A percentile compares a stretch with the other conserved stretches of the same genome.
Evolutionary conservation across 192 early-diverging fungal genomes (phyloP).

Genomic region (Umbelopsis sp.): DNA sequence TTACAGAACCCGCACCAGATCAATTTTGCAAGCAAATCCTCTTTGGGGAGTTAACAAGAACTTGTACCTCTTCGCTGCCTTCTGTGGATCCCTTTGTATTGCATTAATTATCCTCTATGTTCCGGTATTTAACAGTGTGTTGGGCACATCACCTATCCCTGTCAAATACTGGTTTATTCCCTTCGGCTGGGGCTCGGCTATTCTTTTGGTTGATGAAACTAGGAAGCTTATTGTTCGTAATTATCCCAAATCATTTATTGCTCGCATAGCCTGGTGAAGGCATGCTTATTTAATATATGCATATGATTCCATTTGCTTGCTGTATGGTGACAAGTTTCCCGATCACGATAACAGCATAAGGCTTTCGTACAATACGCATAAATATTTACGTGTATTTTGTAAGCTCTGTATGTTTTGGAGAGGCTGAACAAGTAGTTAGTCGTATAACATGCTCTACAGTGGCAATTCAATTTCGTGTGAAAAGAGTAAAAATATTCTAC

Average conservation of each 20-base stretch:
- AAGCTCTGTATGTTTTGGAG: no score
- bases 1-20: constrained; percentile 54
- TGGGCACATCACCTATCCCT: constrained; percentile 59
- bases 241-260: constrained; percentile 16
- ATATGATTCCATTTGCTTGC: no score
- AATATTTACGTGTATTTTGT: no score
- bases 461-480: no score
- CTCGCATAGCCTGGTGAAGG: constrained; percentile 25
- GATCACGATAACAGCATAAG: no score
- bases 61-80: constrained; percentile 55
- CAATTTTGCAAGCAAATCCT: constrained; percentile 63
- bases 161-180: constrained; percentile 69
- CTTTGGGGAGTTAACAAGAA: constrained; percentile 60
- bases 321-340: no score
- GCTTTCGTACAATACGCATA: no score
- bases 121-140: constrained; percentile 59
- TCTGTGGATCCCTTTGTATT: constrained; percentile 49
- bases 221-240: constrained; percentile 58
- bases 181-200: constrained; percentile 52
- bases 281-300: no score
- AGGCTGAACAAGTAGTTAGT: no score
- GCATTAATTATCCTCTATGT: constrained; percentile 52
- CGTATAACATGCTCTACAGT: no score
- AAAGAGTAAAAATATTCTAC: no score
- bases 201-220: constrained; percentile 63